phyloP scores from a whole-genome alignment of 495 filamentous ascomycete genomes.

The Pyronema omphalodes region DNA sequence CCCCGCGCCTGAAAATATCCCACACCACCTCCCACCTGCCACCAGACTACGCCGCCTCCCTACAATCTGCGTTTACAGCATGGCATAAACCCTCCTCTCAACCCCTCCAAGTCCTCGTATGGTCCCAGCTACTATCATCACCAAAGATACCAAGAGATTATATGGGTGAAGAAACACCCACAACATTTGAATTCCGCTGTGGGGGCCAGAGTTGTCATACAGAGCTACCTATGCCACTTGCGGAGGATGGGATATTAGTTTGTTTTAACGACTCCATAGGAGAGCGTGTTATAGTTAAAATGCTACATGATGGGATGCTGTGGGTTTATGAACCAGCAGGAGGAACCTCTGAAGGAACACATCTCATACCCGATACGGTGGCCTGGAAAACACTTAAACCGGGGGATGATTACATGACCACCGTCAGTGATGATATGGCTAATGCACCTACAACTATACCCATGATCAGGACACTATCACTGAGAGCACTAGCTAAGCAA shows the following conservation, averaged over 20 bases:
- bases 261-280: not conserved
- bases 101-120: not conserved
- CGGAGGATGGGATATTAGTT: not conserved
- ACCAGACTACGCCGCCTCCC: not conserved
- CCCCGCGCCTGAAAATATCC: not conserved
- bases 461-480: not conserved
- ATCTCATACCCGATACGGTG: not conserved
- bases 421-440: not conserved
- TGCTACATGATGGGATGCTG: not conserved
- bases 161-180: not conserved
- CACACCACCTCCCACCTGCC: not conserved
- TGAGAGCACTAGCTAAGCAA: not conserved
- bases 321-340: not conserved
- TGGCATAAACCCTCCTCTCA: not conserved
- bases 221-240: not conserved
- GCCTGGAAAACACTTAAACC: not conserved
- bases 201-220: not conserved
- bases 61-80: not conserved
- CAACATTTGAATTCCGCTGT: not conserved
- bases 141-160: not conserved
- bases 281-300: not conserved
- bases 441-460: not conserved
- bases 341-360: not conserved
- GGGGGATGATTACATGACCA: not conserved
- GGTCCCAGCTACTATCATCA: not conserved